Conservation (phyloP, 345 rosid genomes). For the Barbarea vulgaris region DNA sequence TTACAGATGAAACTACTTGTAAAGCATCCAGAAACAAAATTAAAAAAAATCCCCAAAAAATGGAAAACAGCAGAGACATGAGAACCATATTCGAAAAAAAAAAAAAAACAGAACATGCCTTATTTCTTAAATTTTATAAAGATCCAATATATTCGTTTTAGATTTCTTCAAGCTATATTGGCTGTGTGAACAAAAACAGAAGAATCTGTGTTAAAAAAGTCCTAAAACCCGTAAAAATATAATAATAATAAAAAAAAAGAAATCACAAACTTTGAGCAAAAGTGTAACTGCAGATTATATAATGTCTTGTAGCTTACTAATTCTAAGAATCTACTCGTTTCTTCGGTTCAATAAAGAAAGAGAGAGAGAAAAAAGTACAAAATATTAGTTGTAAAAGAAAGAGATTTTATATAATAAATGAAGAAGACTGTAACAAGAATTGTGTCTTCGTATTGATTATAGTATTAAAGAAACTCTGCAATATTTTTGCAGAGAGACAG, state of each 20-base stretch:
- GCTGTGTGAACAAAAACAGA: neutral
- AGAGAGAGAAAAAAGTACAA: constrained; percentile 19
- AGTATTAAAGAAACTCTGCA: constrained; percentile 40
- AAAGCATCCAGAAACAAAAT: neutral
- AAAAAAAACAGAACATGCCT: constrained; percentile 21
- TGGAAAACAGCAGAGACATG: constrained; percentile 19
- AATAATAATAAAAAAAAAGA: neutral
- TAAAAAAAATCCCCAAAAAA: neutral
- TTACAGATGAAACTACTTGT: constrained; percentile 4
- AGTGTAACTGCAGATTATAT: constrained; percentile 17
- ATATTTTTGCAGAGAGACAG: constrained; percentile 21
- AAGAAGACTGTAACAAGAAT: constrained; percentile 35
- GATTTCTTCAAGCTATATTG: constrained; percentile 5
- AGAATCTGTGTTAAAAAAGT: neutral
- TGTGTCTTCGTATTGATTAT: constrained; percentile 36
- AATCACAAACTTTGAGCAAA: neutral
- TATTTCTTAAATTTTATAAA: neutral
- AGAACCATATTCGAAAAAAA: constrained; percentile 16
- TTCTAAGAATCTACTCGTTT: constrained; percentile 30
- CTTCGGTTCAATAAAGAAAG: constrained; percentile 34
- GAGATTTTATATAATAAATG: constrained; percentile 33
- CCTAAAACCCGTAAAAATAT: neutral
- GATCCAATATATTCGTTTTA: constrained; percentile 12
- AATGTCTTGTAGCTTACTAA: constrained; percentile 30
- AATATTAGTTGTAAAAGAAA: constrained; percentile 32